Base-by-base conservation (phyloP, 768 basidiomycete species). In the Tylopilus felleus region DNA sequence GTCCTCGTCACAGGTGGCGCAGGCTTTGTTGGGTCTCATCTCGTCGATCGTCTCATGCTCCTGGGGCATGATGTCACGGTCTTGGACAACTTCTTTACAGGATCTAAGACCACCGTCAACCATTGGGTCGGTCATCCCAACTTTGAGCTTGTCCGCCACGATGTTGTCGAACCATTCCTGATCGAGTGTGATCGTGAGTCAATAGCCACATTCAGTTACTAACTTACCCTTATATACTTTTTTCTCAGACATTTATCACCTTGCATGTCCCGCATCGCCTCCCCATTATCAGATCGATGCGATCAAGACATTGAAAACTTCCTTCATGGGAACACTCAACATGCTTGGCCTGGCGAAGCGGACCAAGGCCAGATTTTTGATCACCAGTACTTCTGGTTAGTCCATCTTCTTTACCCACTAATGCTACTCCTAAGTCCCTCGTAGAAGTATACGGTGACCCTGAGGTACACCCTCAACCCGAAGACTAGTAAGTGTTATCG, bases 271-370 rank as follows among this genome's bases (percentile, higher is more conserved):
- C 19, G 96, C 94, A 21, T 98, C 94, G 1, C 94, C 94, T 44
- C 93, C 93, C 52, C 94, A 97, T 70, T 98, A 99, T 72, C 97
- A 99, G 69, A 94, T 89, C 73, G 96, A 99, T 74, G 87, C 94
- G 10, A 88, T 99, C 58, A 98, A 99, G 75, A 99, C 97, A 23
- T 83, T 98, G 74, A 98, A 98, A 73, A 98, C 97, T 0, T 96
- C 93, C 12, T 99, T 99, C 76, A 85, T 96, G 81, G 97, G 97
- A 42, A 98, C 97, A 5, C 76, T 98, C 57, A 98, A 99, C 77
- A 97, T 98, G 95, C 89, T 99, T 38, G 97, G 92, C 47, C 83
- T 99, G 22, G 97, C 97, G 8, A 98, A 98, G 74, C 91, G 95
- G 56, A 93, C 88, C 46, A 98, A 98, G 71, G 97, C 97, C 12